phyloP scores from a whole-genome alignment of 805 yeast genomes.

The Dipodascus geniculatus region DNA sequence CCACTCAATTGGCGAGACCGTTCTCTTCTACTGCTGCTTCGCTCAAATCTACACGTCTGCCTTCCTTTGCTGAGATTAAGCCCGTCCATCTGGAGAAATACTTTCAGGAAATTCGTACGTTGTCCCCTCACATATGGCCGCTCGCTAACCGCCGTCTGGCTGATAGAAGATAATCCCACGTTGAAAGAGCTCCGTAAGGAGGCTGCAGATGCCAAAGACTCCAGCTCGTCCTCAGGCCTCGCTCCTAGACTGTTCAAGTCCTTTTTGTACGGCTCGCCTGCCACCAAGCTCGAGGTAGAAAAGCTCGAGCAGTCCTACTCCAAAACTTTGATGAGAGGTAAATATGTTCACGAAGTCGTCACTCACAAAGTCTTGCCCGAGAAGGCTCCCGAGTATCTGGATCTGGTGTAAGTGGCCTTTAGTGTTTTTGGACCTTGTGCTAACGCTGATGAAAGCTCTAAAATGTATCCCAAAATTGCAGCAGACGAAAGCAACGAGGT shows the following conservation, averaged over 20 bases:
- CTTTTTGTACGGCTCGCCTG: conserved; percentile 28
- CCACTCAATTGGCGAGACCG: neutral
- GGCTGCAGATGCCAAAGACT: conserved; percentile 5
- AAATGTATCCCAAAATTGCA: conserved; percentile 25
- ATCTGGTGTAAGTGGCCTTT: conserved; percentile 17
- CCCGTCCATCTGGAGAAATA: conserved; percentile 23
- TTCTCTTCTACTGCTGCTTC: neutral
- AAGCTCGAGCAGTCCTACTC: conserved; percentile 26
- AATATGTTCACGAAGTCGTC: conserved; percentile 31
- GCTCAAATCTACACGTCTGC: conserved; percentile 14
- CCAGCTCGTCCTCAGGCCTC: neutral
- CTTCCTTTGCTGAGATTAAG: conserved; percentile 24
- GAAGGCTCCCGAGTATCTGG: conserved; percentile 25
- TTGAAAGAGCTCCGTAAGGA: conserved; percentile 11
- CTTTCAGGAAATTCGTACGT: conserved; percentile 14
- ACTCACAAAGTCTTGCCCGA: conserved; percentile 28
- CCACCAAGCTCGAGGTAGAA: conserved; percentile 25
- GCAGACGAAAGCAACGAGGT: conserved; percentile 23
- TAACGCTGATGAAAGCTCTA: conserved; percentile 4
- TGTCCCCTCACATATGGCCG: neutral
- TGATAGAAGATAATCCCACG: neutral
- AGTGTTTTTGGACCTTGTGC: neutral
- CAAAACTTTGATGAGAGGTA: conserved; percentile 28
- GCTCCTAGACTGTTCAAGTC: conserved; percentile 24
- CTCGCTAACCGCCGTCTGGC: neutral